These are phyloP conservation scores for Kwoniella botswanensis DNA, from an alignment of 768 basidiomycete species.

Conservation along the genomic window DNA sequence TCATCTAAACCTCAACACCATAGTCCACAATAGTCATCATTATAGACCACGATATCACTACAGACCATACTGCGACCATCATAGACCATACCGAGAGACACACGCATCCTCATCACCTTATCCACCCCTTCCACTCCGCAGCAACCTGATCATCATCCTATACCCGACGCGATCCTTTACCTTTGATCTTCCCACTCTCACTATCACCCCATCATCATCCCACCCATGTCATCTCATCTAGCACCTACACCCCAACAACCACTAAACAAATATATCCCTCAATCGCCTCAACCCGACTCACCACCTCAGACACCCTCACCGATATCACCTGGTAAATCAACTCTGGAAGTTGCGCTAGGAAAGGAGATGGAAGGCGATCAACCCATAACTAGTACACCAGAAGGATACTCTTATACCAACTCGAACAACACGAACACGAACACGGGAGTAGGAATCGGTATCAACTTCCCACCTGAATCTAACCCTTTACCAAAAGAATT, in stretches of 20 bases:
- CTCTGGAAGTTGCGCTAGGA: background rate
- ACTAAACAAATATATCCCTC: conserved; percentile 23
- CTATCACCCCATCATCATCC: background rate
- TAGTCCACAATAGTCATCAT: background rate
- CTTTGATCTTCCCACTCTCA: background rate
- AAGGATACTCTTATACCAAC: conserved; percentile 18
- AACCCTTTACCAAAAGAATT: conserved; percentile 24
- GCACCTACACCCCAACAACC: conserved; percentile 17
- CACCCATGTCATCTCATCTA: conserved; percentile 10
- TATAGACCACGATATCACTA: background rate
- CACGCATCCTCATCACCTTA: background rate
- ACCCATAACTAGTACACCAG: conserved; percentile 23
- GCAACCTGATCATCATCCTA: background rate
- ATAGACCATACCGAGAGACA: background rate
- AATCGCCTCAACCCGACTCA: conserved; percentile 26
- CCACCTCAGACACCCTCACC: conserved; percentile 29
- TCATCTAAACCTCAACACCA: too few relatives aligned
- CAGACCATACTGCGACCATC: background rate
- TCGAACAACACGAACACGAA: conserved; percentile 1
- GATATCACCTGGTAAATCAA: conserved; percentile 8
- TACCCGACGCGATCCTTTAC: background rate
- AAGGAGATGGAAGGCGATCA: background rate
- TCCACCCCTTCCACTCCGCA: background rate
- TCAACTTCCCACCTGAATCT: conserved; percentile 22
- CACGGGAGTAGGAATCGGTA: conserved; percentile 19